These are phyloP conservation scores for Epichloe brachyelytri DNA, from an alignment of 2,329 filamentous ascomycete genomes.

Conservation along the genomic window DNA sequence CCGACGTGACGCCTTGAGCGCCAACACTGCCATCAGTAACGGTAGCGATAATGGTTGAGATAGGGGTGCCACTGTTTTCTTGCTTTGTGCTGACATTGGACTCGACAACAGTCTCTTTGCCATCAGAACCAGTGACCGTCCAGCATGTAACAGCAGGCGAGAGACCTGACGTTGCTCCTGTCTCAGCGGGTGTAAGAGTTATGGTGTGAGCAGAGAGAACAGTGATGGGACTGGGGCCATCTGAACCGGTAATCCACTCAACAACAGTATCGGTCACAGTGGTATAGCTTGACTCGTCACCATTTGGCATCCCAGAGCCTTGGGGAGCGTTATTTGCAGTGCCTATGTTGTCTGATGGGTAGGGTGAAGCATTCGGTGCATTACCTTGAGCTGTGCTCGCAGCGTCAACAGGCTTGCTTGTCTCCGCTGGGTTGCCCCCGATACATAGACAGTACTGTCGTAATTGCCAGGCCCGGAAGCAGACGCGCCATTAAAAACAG, in stretches of 20 bases:
- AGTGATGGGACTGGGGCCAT: slow-evolving; percentile 11
- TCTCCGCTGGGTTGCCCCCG: slow-evolving; percentile 9
- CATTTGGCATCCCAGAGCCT: slow-evolving; percentile 2
- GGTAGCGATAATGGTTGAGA: not conserved
- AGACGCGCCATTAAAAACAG: slow-evolving; percentile 10
- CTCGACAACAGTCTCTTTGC: slow-evolving; percentile 20
- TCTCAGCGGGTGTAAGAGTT: slow-evolving; percentile 6
- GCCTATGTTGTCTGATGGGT: not conserved
- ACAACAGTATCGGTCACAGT: slow-evolving; percentile 14
- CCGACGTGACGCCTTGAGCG: not conserved
- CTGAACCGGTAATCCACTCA: slow-evolving; percentile 9
- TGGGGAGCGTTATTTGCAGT: not conserved
- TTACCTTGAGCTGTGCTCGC: slow-evolving; percentile 6
- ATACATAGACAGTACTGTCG: slow-evolving; percentile 7
- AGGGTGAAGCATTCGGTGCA: not conserved
- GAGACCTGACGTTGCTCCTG: not conserved
- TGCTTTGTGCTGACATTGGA: slow-evolving; percentile 12
- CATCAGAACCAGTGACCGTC: slow-evolving; percentile 10
- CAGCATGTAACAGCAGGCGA: slow-evolving; percentile 10
- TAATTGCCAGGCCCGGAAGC: slow-evolving; percentile 5
- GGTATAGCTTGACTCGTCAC: slow-evolving; percentile 4
- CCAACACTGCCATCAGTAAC: slow-evolving; percentile 1
- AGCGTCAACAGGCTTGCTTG: slow-evolving; percentile 6
- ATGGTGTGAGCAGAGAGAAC: slow-evolving; percentile 13
- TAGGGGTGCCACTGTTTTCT: not conserved